Evolutionary conservation across 176 grass and related monocot genomes (phyloP), one percentile per base, ranked within the genome.

Genomic region (Oryza punctata): DNA sequence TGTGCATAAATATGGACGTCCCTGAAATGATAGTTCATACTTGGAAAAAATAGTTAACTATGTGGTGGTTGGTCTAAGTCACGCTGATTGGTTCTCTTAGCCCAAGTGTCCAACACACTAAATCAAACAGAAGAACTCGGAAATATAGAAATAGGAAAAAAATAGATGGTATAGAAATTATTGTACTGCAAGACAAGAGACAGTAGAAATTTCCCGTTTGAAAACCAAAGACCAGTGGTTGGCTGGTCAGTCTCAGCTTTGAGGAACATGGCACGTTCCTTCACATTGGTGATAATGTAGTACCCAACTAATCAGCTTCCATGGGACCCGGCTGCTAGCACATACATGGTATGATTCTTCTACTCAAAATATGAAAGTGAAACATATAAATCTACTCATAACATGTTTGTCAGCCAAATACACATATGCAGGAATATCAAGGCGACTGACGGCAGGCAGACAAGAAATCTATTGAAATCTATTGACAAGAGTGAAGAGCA

Each of bases 91-190:
- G 75, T 27, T 29, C 72, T 18, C 45, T 57, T 57, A 57, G 52
- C 21, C 18, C 52, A 57, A 57, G 52, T 57, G 52, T 57, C 52
- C 19, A 57, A 9, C 72, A 75, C 19, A 21, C 73, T 61, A 35
- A 76, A 60, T 12, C 16, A 57, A 9, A 9, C 12, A 9, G 2
- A 57, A 57, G 18, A 21, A n/a, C 2, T 24, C n/a, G 7, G 19
- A 65, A 77, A 25, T 78, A 28, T 28, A 77, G 10, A 63, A 63
- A 54, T 41, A 59, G n/a, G 59, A 65, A 64, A 78, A 38, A 30
- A 40, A 30, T 33, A 37, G 0, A 16, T n/a, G 6, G 14, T 64
- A 21, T 21, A 65, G 35, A 14, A 44, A 78, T 38, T 65, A 43
- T 63, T 78, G 59, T 12, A 64, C 13, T 11, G 76, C 35, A 65